These are phyloP conservation scores for Scedosporium aurantiacum DNA, from an alignment of 2,329 filamentous ascomycete genomes.

Conservation along the genomic window DNA sequence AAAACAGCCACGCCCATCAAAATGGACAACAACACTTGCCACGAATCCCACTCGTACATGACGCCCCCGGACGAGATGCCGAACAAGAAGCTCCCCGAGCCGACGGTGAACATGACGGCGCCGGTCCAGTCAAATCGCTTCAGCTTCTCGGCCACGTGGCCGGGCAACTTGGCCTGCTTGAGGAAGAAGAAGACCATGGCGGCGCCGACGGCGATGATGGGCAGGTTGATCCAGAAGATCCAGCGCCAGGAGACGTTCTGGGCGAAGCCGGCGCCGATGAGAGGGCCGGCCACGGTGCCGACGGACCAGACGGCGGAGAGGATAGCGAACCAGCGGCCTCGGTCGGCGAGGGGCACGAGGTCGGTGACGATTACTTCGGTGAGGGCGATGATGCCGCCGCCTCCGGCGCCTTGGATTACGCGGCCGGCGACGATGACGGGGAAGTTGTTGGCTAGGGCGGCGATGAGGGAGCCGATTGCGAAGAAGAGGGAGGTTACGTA, in stretches of 20 bases:
- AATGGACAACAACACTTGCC: conserved; percentile 51
- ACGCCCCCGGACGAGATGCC: conserved; percentile 45
- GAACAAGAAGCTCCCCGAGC: conserved; percentile 38
- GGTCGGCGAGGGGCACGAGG: conserved; percentile 28
- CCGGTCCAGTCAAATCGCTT: conserved; percentile 50
- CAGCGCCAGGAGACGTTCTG: conserved; percentile 18
- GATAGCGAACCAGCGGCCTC: conserved; percentile 27
- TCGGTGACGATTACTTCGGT: conserved; percentile 23
- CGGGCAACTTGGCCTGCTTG: conserved; percentile 13
- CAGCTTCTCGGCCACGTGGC: conserved; percentile 11
- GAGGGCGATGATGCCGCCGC: conserved; percentile 22
- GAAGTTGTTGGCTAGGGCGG: conserved; percentile 21
- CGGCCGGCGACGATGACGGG: conserved; percentile 21
- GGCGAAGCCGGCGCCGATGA: conserved; percentile 16
- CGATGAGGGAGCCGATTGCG: conserved; percentile 27
- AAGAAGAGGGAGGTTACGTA: conserved; percentile 22
- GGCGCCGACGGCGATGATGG: conserved; percentile 16
- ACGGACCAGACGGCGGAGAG: conserved; percentile 39
- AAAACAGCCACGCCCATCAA: conserved; percentile 42
- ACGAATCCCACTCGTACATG: conserved; percentile 53
- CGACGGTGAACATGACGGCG: conserved; percentile 47
- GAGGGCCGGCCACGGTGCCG: conserved; percentile 31
- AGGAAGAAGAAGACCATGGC: conserved; percentile 17
- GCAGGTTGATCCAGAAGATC: conserved; percentile 26
- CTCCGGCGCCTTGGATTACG: conserved; percentile 23